phyloP scores from a whole-genome alignment of 495 filamentous ascomycete species.

The Glonium stellatum region DNA sequence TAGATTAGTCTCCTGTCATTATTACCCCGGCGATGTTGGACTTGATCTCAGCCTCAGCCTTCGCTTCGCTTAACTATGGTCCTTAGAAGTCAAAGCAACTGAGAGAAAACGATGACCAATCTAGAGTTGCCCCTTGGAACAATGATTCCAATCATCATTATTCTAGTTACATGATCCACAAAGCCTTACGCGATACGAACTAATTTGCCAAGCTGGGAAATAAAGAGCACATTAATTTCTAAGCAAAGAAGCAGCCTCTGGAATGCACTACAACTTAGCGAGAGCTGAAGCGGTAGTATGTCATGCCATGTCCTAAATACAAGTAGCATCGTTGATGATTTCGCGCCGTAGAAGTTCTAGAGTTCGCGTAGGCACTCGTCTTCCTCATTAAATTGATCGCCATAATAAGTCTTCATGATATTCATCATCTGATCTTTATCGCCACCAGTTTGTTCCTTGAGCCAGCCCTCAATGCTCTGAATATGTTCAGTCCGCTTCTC shows the following conservation, averaged over 20 bases:
- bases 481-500: conserved; percentile 59
- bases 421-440: conserved; percentile 47
- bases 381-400: conserved; percentile 53
- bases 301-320: background rate
- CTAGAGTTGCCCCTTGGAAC: no score
- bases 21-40: background rate
- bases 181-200: no score
- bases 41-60: background rate
- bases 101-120: no score
- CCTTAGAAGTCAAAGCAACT: no score
- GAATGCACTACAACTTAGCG: no score
- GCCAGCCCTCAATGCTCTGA: conserved; percentile 54
- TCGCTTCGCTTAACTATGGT: no score
- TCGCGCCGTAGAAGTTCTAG: conserved; percentile 11
- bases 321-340: background rate
- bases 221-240: no score
- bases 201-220: no score
- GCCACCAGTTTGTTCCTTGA: conserved; percentile 44
- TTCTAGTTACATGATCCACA: no score
- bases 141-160: no score
- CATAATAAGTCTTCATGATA: conserved; percentile 54
- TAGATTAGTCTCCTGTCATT: background rate
- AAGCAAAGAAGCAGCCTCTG: no score
- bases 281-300: no score
- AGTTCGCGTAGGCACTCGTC: conserved; percentile 55